These are phyloP conservation scores for Solanum virginianum DNA, from an alignment of 257 asterid genomes.

Conservation along the genomic window DNA sequence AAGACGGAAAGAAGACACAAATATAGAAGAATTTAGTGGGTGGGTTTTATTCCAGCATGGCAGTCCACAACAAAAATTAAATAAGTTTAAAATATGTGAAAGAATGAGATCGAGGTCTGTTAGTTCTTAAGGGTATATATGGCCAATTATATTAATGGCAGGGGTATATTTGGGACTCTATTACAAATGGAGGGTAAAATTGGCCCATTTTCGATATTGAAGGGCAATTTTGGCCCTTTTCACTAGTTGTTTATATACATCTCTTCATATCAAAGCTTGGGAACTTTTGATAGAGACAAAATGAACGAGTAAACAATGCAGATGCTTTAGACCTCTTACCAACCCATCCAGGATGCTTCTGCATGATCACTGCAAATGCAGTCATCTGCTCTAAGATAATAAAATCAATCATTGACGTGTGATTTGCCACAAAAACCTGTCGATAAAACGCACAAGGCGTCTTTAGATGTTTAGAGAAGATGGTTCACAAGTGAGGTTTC, in stretches of 20 bases:
- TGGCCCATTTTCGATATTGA: neutral
- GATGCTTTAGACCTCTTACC: slow-evolving; percentile 42
- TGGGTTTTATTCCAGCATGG: neutral
- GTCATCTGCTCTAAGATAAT: slow-evolving; percentile 94
- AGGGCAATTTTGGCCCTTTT: neutral
- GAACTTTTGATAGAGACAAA: neutral
- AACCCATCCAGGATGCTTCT: slow-evolving; percentile 99
- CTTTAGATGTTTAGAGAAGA: neutral
- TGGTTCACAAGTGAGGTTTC: neutral
- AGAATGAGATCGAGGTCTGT: neutral
- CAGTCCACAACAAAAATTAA: neutral
- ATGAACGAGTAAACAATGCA: neutral
- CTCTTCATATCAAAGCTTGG: neutral
- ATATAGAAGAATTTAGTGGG: neutral
- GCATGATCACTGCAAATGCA: slow-evolving; percentile 98
- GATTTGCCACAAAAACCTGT: slow-evolving; percentile 95
- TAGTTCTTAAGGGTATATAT: neutral
- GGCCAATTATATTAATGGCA: neutral
- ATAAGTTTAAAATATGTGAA: neutral
- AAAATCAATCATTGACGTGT: slow-evolving; percentile 98
- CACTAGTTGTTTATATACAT: neutral
- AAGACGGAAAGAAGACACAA: neutral
- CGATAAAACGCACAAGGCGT: neutral
- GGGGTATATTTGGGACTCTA: neutral
- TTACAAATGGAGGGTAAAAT: neutral